These are phyloP conservation scores for Diaporthe vexans DNA, from an alignment of 2,329 filamentous ascomycete genomes.

Conservation along the genomic window DNA sequence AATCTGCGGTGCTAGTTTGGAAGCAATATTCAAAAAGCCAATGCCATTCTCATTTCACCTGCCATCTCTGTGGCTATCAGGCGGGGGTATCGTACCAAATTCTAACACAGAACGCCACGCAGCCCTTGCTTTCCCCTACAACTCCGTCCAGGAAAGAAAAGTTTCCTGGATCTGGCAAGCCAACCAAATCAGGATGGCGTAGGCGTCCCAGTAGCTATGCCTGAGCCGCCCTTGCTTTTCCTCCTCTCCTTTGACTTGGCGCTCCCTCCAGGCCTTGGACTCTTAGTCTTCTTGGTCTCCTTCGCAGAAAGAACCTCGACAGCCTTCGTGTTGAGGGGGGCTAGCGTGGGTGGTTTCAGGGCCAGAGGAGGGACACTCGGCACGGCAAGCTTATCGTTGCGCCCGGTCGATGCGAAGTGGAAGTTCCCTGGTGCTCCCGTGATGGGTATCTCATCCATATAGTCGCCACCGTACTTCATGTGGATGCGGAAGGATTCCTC, in stretches of 20 bases:
- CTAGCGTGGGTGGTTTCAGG: conserved; percentile 47
- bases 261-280: conserved; percentile 54
- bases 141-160: not conserved
- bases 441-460: conserved; percentile 78
- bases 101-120: conserved; percentile 21
- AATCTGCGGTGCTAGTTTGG: not conserved
- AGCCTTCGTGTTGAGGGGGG: conserved; percentile 58
- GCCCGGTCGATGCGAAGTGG: conserved; percentile 73
- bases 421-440: conserved; percentile 76
- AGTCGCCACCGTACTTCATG: conserved; percentile 72
- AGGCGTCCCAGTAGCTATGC: conserved; percentile 32
- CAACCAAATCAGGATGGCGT: conserved; percentile 47
- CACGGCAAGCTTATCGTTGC: conserved; percentile 57
- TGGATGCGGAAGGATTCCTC: conserved; percentile 72
- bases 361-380: conserved; percentile 22
- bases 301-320: conserved; percentile 56
- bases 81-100: conserved; percentile 31
- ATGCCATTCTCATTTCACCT: conserved; percentile 9
- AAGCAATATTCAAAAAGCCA: not conserved
- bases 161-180: not conserved
- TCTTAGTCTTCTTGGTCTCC: conserved; percentile 61
- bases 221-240: conserved; percentile 60
- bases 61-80: conserved; percentile 6
- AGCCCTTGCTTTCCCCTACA: not conserved
- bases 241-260: conserved; percentile 59